phyloP scores from a whole-genome alignment of 768 basidiomycete genomes.

The Suillus subaureus region DNA sequence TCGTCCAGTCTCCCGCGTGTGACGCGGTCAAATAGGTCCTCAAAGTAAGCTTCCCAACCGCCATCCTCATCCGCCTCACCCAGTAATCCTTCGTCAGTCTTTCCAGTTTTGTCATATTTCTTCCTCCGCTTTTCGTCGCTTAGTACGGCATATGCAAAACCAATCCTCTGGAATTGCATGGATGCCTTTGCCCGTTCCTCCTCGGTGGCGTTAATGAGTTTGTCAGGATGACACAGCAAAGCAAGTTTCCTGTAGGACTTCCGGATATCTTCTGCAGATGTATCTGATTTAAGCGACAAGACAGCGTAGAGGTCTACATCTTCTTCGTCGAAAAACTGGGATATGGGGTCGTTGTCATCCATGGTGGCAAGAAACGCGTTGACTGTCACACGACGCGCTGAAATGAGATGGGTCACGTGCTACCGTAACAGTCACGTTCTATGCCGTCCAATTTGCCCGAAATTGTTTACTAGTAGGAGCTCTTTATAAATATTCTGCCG shows the following conservation, averaged over 20 bases:
- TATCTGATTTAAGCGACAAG: conserved; percentile 55
- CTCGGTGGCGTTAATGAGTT: conserved; percentile 65
- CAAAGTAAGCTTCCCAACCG: conserved; percentile 93
- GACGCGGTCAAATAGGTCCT: conserved; percentile 83
- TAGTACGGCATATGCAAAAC: conserved; percentile 91
- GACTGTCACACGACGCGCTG: conserved; percentile 8
- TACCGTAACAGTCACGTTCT: background rate
- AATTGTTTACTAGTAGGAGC: no score
- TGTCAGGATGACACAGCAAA: conserved; percentile 88
- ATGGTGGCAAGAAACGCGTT: conserved; percentile 37
- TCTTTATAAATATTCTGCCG: no score
- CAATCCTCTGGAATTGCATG: conserved; percentile 88
- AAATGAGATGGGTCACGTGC: conserved; percentile 17
- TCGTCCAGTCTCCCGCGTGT: conserved; percentile 88
- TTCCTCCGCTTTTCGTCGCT: conserved; percentile 74
- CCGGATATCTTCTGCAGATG: conserved; percentile 69
- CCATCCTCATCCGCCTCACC: conserved; percentile 76
- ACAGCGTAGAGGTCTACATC: conserved; percentile 78
- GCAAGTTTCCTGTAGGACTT: conserved; percentile 86
- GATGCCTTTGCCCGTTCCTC: conserved; percentile 66
- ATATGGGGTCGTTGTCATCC: conserved; percentile 73
- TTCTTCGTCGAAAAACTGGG: conserved; percentile 72
- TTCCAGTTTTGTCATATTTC: conserved; percentile 84
- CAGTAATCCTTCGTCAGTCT: conserved; percentile 79
- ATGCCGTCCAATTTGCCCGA: background rate